Evolutionary conservation across 805 yeast species (phyloP).

Genomic region (Candida adriatica): DNA sequence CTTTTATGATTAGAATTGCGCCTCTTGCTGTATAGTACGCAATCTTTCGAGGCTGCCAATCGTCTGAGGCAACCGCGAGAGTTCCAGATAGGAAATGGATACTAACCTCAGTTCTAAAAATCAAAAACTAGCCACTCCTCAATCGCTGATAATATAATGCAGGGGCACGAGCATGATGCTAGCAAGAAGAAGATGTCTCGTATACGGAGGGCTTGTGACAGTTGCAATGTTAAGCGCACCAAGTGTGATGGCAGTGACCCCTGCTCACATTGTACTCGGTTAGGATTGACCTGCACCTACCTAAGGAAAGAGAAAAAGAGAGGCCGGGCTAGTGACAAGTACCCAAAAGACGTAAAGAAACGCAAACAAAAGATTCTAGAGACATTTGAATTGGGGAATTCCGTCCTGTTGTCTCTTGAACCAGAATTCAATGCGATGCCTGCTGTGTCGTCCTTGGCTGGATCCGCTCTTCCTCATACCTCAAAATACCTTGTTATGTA

Average conservation of each 20-base stretch:
- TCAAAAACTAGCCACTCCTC: no score
- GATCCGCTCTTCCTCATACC: neutral
- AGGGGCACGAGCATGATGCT: no score
- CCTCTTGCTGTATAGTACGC: no score
- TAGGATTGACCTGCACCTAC: constrained; percentile 32
- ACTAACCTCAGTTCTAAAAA: no score
- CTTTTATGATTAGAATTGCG: no score
- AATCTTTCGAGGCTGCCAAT: no score
- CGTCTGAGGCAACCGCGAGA: no score
- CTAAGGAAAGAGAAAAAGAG: constrained; percentile 36
- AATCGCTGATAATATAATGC: no score
- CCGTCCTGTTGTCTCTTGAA: neutral
- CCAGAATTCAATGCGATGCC: neutral
- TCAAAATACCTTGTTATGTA: constrained; percentile 10
- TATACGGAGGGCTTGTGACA: constrained; percentile 38
- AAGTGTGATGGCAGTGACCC: constrained; percentile 43
- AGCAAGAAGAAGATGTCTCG: constrained; percentile 8
- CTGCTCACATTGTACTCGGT: constrained; percentile 34
- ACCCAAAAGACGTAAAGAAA: constrained; percentile 28
- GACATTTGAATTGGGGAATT: neutral
- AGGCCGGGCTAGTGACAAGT: constrained; percentile 39
- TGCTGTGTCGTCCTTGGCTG: neutral
- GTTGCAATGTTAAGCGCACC: constrained; percentile 39
- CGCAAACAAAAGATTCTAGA: constrained; percentile 13
- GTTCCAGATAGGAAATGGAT: no score